Conservation (phyloP, 495 filamentous ascomycete genomes). For the Talaromyces proteolyticus region DNA sequence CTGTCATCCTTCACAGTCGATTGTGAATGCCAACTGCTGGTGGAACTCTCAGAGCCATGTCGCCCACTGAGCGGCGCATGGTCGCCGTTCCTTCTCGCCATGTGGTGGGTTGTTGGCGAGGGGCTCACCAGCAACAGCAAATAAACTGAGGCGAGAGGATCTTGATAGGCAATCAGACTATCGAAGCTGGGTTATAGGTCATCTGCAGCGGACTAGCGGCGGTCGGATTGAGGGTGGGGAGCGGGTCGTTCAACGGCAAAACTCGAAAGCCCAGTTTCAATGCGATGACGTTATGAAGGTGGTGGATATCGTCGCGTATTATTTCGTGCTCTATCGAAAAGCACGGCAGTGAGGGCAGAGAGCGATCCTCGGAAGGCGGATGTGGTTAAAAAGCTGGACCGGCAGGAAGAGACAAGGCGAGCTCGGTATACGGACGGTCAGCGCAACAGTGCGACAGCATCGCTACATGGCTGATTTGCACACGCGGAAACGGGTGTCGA, state of each 20-base stretch:
- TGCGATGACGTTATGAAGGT: neutral
- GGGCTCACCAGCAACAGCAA: neutral
- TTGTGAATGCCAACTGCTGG: constrained; percentile 37
- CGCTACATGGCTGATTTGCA: constrained; percentile 6
- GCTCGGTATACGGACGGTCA: neutral
- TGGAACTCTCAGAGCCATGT: constrained; percentile 40
- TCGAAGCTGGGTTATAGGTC: neutral
- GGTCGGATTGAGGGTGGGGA: neutral
- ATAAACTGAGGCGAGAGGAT: neutral
- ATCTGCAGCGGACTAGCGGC: neutral
- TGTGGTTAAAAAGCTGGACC: neutral
- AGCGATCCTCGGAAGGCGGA: neutral
- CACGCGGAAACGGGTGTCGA: neutral
- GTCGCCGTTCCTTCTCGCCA: constrained; percentile 12
- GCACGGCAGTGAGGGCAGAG: too few relatives aligned
- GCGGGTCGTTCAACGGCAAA: neutral
- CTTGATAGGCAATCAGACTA: neutral
- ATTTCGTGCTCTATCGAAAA: too few relatives aligned
- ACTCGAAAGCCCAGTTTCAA: too few relatives aligned
- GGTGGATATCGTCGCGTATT: neutral
- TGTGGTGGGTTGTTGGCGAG: neutral
- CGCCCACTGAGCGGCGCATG: constrained; percentile 26
- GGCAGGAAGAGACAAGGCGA: neutral
- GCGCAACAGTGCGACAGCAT: constrained; percentile 8
- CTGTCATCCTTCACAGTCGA: constrained; percentile 36